A percentile compares a stretch with the other conserved stretches of the same genome.
Evolutionary conservation across 2,329 filamentous ascomycete species (phyloP).

Genomic region (Claviceps maximensis): DNA sequence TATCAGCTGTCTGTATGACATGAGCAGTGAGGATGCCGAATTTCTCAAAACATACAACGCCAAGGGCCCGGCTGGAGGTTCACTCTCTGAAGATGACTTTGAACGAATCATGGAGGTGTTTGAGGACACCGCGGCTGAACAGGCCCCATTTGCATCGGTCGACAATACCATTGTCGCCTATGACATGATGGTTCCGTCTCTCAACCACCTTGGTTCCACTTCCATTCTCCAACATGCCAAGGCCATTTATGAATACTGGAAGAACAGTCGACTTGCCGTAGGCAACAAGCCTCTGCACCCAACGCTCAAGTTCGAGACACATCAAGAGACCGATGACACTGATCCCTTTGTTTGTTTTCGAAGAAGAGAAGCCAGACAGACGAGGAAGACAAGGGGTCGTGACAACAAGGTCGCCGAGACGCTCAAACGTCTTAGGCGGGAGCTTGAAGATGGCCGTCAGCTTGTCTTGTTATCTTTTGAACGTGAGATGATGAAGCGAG

Average conservation of each 20-base stretch:
- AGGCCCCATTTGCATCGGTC: conserved; percentile 79
- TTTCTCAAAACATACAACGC: conserved; percentile 77
- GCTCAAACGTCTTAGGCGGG: conserved; percentile 76
- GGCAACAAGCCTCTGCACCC: conserved; percentile 65
- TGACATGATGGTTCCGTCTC: conserved; percentile 60
- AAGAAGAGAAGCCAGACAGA: conserved; percentile 83
- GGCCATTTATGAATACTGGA: conserved; percentile 85
- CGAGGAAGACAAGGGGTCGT: conserved; percentile 84
- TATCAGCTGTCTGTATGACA: conserved; percentile 81
- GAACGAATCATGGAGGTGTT: conserved; percentile 92
- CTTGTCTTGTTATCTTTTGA: conserved; percentile 65
- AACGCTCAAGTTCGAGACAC: conserved; percentile 81
- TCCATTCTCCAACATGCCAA: conserved; percentile 50
- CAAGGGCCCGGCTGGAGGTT: conserved; percentile 48
- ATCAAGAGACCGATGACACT: conserved; percentile 85
- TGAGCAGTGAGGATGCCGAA: conserved; percentile 79
- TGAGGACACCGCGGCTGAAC: conserved; percentile 69
- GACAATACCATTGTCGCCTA: conserved; percentile 76
- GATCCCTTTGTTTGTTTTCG: conserved; percentile 98
- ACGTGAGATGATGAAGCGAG: conserved; percentile 67
- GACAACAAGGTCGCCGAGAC: conserved; percentile 93
- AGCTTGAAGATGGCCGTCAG: conserved; percentile 79
- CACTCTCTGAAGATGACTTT: conserved; percentile 80
- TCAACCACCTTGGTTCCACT: conserved; percentile 36
- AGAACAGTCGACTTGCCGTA: conserved; percentile 48